Conservation (phyloP, 495 filamentous ascomycete genomes). For the Penicillium desertorum region DNA sequence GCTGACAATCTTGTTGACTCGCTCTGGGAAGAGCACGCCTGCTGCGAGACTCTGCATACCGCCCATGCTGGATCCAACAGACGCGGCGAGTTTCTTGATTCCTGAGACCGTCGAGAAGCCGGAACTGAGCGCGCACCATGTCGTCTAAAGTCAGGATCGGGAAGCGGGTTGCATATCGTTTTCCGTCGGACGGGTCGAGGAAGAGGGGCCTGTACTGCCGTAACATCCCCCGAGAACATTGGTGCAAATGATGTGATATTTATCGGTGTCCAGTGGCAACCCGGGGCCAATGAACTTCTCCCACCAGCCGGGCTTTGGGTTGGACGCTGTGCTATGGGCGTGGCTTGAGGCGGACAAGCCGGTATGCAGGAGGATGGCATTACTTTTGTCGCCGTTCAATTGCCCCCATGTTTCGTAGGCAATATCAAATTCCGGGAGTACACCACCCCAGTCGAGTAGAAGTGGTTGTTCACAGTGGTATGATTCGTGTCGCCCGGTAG, state of each 20-base stretch:
- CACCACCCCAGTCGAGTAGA: slow-evolving; percentile 89
- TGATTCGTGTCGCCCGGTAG: slow-evolving; percentile 72
- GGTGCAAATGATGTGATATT: slow-evolving; percentile 92
- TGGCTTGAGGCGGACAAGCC: slow-evolving; percentile 95
- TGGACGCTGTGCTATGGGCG: slow-evolving; percentile 81
- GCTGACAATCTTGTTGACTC: slow-evolving; percentile 78
- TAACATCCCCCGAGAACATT: slow-evolving; percentile 97
- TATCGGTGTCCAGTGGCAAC: slow-evolving; percentile 80
- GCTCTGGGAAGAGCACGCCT: slow-evolving; percentile 79
- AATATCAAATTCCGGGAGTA: slow-evolving; percentile 79
- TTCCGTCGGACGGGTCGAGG: slow-evolving; percentile 85
- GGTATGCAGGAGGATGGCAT: slow-evolving; percentile 90
- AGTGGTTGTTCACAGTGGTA: slow-evolving; percentile 74
- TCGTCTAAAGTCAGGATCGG: slow-evolving; percentile 95
- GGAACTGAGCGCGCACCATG: slow-evolving; percentile 96
- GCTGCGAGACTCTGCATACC: slow-evolving; percentile 96
- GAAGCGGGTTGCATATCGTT: slow-evolving; percentile 91
- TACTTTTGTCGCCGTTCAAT: slow-evolving; percentile 78
- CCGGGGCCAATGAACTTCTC: slow-evolving; percentile 98
- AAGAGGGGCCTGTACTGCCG: slow-evolving; percentile 88
- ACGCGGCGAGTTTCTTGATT: slow-evolving; percentile 81
- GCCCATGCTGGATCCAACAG: slow-evolving; percentile 95
- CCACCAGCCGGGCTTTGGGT: slow-evolving; percentile 95
- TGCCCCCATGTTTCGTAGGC: slow-evolving; percentile 94
- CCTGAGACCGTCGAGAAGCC: slow-evolving; percentile 76